Percentiles rank a stretch among this genome's conserved stretches.
Evolutionary conservation across 2,329 filamentous ascomycete species (phyloP).

Genomic region (Amauroascus verrucosus): DNA sequence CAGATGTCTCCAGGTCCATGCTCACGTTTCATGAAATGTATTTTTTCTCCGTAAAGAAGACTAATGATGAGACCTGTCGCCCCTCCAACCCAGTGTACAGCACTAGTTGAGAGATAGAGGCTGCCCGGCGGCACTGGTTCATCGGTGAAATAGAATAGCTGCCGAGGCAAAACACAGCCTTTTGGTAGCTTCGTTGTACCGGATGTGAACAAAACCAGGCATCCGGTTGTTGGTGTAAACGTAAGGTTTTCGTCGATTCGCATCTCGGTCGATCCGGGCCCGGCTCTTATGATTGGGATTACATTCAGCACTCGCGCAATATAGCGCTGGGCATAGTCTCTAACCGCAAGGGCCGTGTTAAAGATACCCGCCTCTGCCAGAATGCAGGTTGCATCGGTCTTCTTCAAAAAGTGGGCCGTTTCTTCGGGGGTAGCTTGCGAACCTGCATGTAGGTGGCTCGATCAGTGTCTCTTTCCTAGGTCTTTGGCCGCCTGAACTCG

Average conservation of each 20-base stretch:
- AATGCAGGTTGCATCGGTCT: constrained; percentile 30
- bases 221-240: not conserved
- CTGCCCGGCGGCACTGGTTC: not conserved
- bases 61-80: not conserved
- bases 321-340: constrained; percentile 25
- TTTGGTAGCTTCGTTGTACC: constrained; percentile 39
- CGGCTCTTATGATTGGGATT: not conserved
- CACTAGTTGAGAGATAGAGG: constrained; percentile 3
- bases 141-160: constrained; percentile 1
- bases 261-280: not conserved
- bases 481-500: not conserved
- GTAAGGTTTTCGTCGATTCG: not conserved
- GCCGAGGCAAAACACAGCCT: constrained; percentile 26
- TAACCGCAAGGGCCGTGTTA: constrained; percentile 22
- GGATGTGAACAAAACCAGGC: constrained; percentile 39
- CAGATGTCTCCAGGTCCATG: constrained; percentile 5
- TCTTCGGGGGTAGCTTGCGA: constrained; percentile 29
- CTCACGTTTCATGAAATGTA: constrained; percentile 1
- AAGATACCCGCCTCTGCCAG: constrained; percentile 30
- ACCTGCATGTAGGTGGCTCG: not conserved
- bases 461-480: not conserved
- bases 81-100: constrained; percentile 11
- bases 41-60: constrained; percentile 2
- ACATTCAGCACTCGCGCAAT: not conserved
- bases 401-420: constrained; percentile 35